These are phyloP conservation scores for Trametes cingulata DNA, from an alignment of 768 basidiomycete genomes.

Conservation along the genomic window DNA sequence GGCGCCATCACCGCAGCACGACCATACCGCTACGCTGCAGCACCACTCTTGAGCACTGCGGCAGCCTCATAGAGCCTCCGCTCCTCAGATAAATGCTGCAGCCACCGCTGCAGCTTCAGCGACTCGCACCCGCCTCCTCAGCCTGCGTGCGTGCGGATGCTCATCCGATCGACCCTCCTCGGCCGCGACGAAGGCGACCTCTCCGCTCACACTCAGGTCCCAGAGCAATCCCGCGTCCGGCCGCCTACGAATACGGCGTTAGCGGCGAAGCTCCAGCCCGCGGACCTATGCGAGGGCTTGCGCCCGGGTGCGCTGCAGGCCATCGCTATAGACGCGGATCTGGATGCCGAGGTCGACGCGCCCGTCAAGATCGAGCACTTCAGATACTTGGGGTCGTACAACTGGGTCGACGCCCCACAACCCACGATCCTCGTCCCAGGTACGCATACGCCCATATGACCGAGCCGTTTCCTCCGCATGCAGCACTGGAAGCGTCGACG, in stretches of 20 bases:
- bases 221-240: neutral
- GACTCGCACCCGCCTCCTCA: neutral
- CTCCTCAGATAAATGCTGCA: neutral
- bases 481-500: neutral
- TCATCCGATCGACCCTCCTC: neutral
- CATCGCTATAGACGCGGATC: neutral
- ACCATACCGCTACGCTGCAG: neutral
- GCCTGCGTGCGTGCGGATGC: neutral
- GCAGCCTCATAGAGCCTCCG: neutral
- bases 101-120: neutral
- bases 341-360: neutral
- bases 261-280: neutral
- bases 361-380: slow-evolving; percentile 33
- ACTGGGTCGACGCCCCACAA: slow-evolving; percentile 44
- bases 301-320: neutral
- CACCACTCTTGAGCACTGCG: neutral
- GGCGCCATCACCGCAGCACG: neutral
- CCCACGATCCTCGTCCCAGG: slow-evolving; percentile 57
- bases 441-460: slow-evolving; percentile 14
- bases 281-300: slow-evolving; percentile 7
- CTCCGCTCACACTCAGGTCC: neutral
- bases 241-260: neutral
- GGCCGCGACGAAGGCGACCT: neutral
- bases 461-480: no score
- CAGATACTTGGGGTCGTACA: slow-evolving; percentile 51